Base-by-base conservation (phyloP, 148 eudicot species). In the Nyssa sinensis region DNA sequence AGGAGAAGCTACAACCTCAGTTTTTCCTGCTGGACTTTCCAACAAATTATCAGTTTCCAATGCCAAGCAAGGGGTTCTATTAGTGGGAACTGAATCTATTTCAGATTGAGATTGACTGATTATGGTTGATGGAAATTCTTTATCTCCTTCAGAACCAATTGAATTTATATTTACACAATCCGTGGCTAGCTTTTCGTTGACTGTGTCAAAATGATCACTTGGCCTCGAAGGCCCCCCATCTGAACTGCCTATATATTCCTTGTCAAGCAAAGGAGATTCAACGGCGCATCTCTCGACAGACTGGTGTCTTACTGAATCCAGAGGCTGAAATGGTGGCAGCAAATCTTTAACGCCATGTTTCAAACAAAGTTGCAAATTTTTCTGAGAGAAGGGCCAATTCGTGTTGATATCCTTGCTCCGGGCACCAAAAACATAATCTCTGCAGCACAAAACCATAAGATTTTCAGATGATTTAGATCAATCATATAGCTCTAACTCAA, bases 331-430 rank as follows among this genome's bases (percentile, higher is more conserved):
- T 73, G 98, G 96, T 31, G 98, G 98, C 79, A 94, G 81, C 71
- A 89, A 79, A 74, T 88, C 84, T 71, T 78, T 88, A 69, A 92
- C 86, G 27, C 92, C 93, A 82, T 81, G 88, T 66, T 86, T 83
- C 74, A 83, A 64, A 82, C 96, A 92, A 76, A 87, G 89, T 72
- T 90, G 89, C 86, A 94, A 77, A 76, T 75, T 87, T 74, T 85
- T 77, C 78, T 78, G 75, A 25, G 97, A 92, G 70, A 94, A 94
- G 73, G 98, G 98, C 97, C 98, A 94, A 66, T 84, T 87, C 37
- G 62, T 73, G 80, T 82, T 73, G 74, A 94, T 88, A 79, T 92
- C 93, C 74, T 85, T 89, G 72, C 77, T 84, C 79, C 98, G 85
- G 47, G 87, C 64, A 66, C 86, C 74, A 77, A 81, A 87, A 74